Evolutionary conservation across 176 grass and related monocot genomes (phyloP), one percentile per base, ranked within the genome.

Genomic region (Tillandsia leiboldiana): DNA sequence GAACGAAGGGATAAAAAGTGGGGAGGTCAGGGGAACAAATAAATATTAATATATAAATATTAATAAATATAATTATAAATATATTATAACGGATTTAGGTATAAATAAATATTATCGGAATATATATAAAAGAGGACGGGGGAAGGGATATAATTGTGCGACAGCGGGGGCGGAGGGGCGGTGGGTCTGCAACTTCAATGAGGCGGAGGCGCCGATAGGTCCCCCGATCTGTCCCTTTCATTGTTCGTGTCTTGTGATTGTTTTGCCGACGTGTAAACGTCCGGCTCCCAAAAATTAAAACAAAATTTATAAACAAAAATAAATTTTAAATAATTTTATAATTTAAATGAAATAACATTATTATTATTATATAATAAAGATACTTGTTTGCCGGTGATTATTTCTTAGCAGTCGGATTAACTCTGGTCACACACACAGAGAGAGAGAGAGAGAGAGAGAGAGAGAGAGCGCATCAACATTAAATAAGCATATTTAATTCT

Each of bases 141-240:
- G 11, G 50, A 75, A 1, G 12, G 65, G 57, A 70, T 77, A 59
- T 69, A 57, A 73, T 66, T 51, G 77, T 33, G 65, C 7, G 58
- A 23, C 56, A 61, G 17, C 56, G 33, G 49, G 29, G 73, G 24
- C 24, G 24, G 20, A 20, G 20, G 20, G 20, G 20, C 20, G 0
- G 20, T 20, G 20, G 24, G 64, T 61, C 66, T 71, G 68, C 63
- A 24, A 24, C 63, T 64, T 20, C 74, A 49, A 65, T 56, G 70
- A 47, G 56, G 50, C 70, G 65, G 65, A 69, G 24, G 58, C 61
- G 51, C 24, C 68, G 68, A 26, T 48, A 66, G 50, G 1, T 28
- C 20, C 42, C 29, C 12, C 65, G 2, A 15, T 20, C 33, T 42
- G 33, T 23, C 17, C 14, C 56, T 61, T 3, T 61, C 56, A 17